Conservation (phyloP, 495 filamentous ascomycete species). For the Neurospora pannonica region DNA sequence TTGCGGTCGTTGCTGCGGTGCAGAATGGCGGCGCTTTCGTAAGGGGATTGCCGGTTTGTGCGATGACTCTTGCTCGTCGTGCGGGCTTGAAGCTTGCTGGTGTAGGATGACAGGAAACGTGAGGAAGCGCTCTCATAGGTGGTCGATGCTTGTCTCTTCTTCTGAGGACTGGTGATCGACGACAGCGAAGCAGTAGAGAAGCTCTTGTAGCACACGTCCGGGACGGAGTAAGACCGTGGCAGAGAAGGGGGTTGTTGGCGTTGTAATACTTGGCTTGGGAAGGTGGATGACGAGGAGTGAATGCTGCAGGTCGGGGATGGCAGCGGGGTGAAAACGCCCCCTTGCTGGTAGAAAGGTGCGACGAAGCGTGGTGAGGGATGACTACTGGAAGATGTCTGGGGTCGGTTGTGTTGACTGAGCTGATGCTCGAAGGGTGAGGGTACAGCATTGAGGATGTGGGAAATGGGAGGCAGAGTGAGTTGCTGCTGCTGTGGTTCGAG, state of each 20-base stretch:
- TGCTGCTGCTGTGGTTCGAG: neutral
- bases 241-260: neutral
- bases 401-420: neutral
- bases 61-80: neutral
- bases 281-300: neutral
- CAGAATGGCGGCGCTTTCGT: neutral
- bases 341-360: neutral
- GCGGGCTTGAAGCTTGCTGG: neutral
- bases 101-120: neutral
- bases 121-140: neutral
- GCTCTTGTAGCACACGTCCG: neutral
- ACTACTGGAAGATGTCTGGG: neutral
- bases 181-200: neutral
- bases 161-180: neutral
- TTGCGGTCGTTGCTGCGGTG: neutral
- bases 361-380: neutral
- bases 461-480: conserved; percentile 8
- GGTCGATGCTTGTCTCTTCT: neutral
- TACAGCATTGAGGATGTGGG: conserved; percentile 3
- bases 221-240: neutral
- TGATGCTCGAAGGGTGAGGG: neutral
- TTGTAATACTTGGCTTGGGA: neutral
- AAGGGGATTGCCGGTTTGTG: neutral
- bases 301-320: neutral
- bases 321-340: neutral